Evolutionary conservation across 306 rosid genomes (phyloP).

Genomic region (Medicago truncatula): DNA sequence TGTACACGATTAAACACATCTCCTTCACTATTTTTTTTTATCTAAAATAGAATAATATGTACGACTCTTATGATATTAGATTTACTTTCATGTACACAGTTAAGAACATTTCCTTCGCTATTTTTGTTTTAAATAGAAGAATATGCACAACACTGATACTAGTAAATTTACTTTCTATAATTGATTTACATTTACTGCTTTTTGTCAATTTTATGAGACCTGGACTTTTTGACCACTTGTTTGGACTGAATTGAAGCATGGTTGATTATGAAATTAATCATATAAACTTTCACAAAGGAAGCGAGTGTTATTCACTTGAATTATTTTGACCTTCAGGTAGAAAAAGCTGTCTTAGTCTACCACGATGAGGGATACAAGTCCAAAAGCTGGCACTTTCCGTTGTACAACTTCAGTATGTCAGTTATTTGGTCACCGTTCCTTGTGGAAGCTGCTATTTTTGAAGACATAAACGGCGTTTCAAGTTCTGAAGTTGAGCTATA

Average conservation of each 20-base stretch:
- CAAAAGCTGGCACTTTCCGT: slow-evolving; percentile 78
- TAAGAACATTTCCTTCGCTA: not conserved
- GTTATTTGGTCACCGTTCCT: slow-evolving; percentile 92
- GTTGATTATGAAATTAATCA: slow-evolving; percentile 12
- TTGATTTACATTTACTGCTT: slow-evolving; percentile 19
- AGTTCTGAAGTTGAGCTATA: slow-evolving; percentile 87
- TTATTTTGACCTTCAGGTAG: slow-evolving; percentile 67
- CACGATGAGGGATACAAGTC: slow-evolving; percentile 84
- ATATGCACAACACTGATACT: not conserved
- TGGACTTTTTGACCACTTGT: not conserved
- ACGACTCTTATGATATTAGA: not conserved
- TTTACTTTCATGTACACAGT: not conserved
- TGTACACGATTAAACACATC: not conserved
- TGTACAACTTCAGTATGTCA: slow-evolving; percentile 67
- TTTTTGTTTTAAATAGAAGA: not conserved
- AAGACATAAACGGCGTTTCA: slow-evolving; percentile 86
- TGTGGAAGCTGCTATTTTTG: slow-evolving; percentile 82
- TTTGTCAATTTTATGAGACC: slow-evolving; percentile 16
- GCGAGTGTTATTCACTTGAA: slow-evolving; percentile 38
- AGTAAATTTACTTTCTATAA: slow-evolving; percentile 1
- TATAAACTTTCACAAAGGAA: slow-evolving; percentile 3
- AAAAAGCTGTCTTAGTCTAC: slow-evolving; percentile 66
- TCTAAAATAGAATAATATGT: not conserved
- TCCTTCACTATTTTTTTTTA: no score
- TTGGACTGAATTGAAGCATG: slow-evolving; percentile 24